Conservation (phyloP, 1,284 basidiomycete species). For the Chalciporus sp. region DNA sequence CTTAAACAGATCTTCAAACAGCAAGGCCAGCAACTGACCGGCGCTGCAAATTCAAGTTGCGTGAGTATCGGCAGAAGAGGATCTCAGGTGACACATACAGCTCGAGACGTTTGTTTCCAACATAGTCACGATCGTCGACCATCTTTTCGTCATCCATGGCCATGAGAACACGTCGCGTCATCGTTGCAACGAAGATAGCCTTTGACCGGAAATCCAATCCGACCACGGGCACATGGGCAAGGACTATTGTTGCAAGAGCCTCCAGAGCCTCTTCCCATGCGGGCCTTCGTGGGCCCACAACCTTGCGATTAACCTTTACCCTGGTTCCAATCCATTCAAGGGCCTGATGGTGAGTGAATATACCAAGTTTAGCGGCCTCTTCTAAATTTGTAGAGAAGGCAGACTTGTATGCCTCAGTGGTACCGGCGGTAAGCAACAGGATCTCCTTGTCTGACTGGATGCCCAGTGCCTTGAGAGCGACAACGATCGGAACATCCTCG, state of each 20-base stretch:
- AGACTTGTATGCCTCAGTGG: constrained; percentile 86
- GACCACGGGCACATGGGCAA: constrained; percentile 94
- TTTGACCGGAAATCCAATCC: constrained; percentile 93
- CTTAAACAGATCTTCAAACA: constrained; percentile 99
- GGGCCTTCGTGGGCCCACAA: constrained; percentile 81
- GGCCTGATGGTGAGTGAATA: constrained; percentile 93
- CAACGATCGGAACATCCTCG: constrained; percentile 95
- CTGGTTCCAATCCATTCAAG: constrained; percentile 94
- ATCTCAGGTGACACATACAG: constrained; percentile 59
- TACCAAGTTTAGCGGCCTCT: constrained; percentile 87
- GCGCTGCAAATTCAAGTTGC: constrained; percentile 63
- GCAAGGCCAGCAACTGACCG: constrained; percentile 91
- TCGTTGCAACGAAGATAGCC: constrained; percentile 96
- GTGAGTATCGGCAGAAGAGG: constrained; percentile 15
- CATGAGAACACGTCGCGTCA: constrained; percentile 96
- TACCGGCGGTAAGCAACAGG: constrained; percentile 91
- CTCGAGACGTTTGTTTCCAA: constrained; percentile 98
- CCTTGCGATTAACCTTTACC: constrained; percentile 86
- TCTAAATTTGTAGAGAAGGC: constrained; percentile 93
- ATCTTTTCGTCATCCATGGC: constrained; percentile 96
- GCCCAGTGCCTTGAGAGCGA: constrained; percentile 96
- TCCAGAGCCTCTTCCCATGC: constrained; percentile 95
- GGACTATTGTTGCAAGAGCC: constrained; percentile 94
- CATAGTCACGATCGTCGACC: constrained; percentile 99
- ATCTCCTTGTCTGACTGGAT: constrained; percentile 99